A percentile compares a stretch with the other conserved stretches of the same genome.
phyloP scores from a whole-genome alignment of 768 basidiomycete genomes.

The Dendrothele bispora region DNA sequence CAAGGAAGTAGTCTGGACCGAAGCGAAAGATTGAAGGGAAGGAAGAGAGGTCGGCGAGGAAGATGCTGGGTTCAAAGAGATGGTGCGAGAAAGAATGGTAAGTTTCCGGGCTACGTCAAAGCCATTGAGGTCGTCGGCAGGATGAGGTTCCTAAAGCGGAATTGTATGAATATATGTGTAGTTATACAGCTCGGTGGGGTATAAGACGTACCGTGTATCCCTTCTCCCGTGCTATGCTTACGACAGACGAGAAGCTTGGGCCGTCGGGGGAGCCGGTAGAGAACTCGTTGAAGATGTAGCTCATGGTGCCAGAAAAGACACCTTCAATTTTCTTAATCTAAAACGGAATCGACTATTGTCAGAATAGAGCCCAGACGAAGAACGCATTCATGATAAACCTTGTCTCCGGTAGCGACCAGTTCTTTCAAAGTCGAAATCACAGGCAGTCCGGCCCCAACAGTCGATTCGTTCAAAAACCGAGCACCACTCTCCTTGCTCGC shows the following conservation, averaged over 20 bases:
- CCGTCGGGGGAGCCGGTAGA: slow-evolving; percentile 68
- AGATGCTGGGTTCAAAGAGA: slow-evolving; percentile 43
- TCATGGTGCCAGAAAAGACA: slow-evolving; percentile 96
- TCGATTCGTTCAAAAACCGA: slow-evolving; percentile 82
- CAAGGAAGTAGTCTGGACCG: slow-evolving; percentile 81
- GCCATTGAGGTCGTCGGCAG: slow-evolving; percentile 94
- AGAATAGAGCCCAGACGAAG: slow-evolving; percentile 11
- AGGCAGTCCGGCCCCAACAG: slow-evolving; percentile 95
- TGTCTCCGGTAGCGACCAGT: slow-evolving; percentile 88
- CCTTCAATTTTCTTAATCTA: slow-evolving; percentile 92
- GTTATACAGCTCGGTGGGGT: not conserved
- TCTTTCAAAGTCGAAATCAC: slow-evolving; percentile 92
- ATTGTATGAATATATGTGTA: not conserved
- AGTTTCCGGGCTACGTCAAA: slow-evolving; percentile 97
- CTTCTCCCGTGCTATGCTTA: slow-evolving; percentile 83
- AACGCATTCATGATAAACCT: slow-evolving; percentile 47
- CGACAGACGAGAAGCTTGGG: slow-evolving; percentile 85
- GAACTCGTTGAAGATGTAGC: slow-evolving; percentile 98
- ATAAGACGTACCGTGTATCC: slow-evolving; percentile 80
- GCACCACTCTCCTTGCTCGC: slow-evolving; percentile 61
- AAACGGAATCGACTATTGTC: not conserved
- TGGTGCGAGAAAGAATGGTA: slow-evolving; percentile 87
- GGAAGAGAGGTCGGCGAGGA: slow-evolving; percentile 36
- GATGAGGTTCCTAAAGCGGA: slow-evolving; percentile 83
- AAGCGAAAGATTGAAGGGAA: slow-evolving; percentile 74